Evolutionary conservation across 257 asterid genomes (phyloP).

Genomic region (Nicotiana attenuata): DNA sequence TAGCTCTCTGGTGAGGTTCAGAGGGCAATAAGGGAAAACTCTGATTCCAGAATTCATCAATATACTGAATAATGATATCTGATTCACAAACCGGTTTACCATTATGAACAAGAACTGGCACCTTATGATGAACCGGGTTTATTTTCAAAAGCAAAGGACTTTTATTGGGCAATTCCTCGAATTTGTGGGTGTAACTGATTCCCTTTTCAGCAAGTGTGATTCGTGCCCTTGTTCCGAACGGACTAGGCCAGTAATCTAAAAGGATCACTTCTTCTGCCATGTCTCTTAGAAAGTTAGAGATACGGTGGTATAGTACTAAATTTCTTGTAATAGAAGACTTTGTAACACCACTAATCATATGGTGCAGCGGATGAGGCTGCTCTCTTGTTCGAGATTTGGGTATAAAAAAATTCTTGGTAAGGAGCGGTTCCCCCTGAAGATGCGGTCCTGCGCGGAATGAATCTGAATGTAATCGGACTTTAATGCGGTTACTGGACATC

Average conservation of each 20-base stretch:
- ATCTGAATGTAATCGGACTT: too few species aligned
- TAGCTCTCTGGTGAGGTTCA: constrained; percentile 10
- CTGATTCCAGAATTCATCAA: constrained; percentile 19
- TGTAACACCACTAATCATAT: too few species aligned
- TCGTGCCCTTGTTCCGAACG: constrained; percentile 6
- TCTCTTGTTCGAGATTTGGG: too few species aligned
- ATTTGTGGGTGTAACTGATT: not conserved
- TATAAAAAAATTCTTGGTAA: too few species aligned
- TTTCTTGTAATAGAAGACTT: too few species aligned
- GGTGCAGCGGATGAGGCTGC: too few species aligned
- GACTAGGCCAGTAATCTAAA: constrained; percentile 7
- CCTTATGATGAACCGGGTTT: constrained; percentile 18
- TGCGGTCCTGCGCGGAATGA: too few species aligned
- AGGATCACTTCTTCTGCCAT: constrained; percentile 14
- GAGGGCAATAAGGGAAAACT: constrained; percentile 4
- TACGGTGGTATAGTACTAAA: not conserved
- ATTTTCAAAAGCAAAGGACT: constrained; percentile 16
- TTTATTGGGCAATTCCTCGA: constrained; percentile 7
- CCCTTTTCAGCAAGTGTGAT: constrained; percentile 15
- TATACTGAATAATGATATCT: constrained; percentile 19
- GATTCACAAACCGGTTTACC: constrained; percentile 28
- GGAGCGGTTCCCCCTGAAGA: too few species aligned
- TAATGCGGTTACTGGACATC: too few species aligned
- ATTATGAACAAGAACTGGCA: constrained; percentile 21
- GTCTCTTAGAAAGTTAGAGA: not conserved